Base-by-base conservation (phyloP, 2,329 filamentous ascomycete species). In the Monosporascus sp. region DNA sequence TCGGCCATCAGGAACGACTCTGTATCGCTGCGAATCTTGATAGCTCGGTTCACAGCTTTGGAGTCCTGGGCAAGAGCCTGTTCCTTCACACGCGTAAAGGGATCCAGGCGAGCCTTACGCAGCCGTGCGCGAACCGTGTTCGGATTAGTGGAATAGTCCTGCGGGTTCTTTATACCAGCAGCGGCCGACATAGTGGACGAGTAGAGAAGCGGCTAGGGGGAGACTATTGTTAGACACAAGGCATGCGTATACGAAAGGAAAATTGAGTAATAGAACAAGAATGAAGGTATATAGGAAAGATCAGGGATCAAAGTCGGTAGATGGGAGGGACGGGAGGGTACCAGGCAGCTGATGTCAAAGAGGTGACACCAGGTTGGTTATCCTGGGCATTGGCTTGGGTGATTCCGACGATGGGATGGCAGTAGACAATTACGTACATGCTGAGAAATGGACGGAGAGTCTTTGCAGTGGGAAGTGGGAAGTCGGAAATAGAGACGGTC, bases 101-200 rank as follows among this genome's bases (percentile, higher is more conserved):
- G 54, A 3, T 48, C 37, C 1, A 65, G 55, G 6, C 48, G 45
- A 6, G 54, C 53, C 15, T 55, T 63, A 49, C 64, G 64, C 5
- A 31, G 37, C 4, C 62, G 60, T 3, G 58, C 59, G 6, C 62
- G 58, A 14, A 63, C 17, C 0, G 63, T 65, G 48, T 63, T 60
- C 3, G 49, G 53, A 39, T 68, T 66, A 0, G 52, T 63, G 0
- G 62, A 65, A 51, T 66, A 66, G 37, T 63, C 54, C 31, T 48
- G 27, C 11, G 58, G 50, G 2, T 39, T 47, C 39, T 61, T 64
- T 6, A 24, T 47, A 35, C 9, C 14, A 53, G 41, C 47, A 18
- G 48, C 11, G 6, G 37, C n/a, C 48, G 53, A 53, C 15, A n/a
- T 48, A 14, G 11, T 24, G 53, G 54, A 24, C 55, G 31, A 22